Evolutionary conservation across 2,329 filamentous ascomycete genomes (phyloP), one percentile per base, ranked within the genome.

Genomic region (Geosmithia morbida): DNA sequence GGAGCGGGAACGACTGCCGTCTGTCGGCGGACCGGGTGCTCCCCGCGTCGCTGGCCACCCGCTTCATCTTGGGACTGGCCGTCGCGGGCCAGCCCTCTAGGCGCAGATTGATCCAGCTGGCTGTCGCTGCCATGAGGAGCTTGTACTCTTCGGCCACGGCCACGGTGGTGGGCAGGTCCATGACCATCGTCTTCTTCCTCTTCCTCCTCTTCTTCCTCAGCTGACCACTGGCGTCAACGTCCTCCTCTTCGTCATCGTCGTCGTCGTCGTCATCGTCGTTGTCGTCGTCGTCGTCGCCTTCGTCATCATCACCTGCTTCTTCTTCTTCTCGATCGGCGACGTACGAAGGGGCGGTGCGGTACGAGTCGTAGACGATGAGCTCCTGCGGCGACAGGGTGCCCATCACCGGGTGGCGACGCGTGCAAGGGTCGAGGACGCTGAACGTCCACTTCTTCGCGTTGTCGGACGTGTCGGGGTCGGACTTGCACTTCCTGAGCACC

Each of bases 341-440:
- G 19, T 22, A 8, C 10, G 68, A 60, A 1, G 74, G 72, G 26
- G 79, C 66, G 0, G 74, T 72, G 4, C 69, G 75, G 59, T 87
- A 89, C 2, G 69, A 71, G 53, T 89, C 81, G 50, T 79, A 75
- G 44, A 90, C 75, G 45, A 86, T 79, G 29, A 90, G 73, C 13
- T 72, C 75, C 4, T 71, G 69, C 13, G 72, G 71, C 3, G 75
- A 81, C 43, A 90, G 68, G 2, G 73, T 77, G 1, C 83, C 85
- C 64, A 89, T 74, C 56, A 89, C 77, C 4, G 86, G 85, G 57
- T 90, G 85, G 13, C 81, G 77, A 33, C 83, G 71, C 8, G 75
- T 77, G 44, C 74, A 73, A 0, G 83, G 77, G 54, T 84, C 77
- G 55, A 90, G 80, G 51, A 87, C 77, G 64, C 83, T 87, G 59